Base-by-base conservation (phyloP, 129 eudicot genomes). In the Erigeron canadensis region DNA sequence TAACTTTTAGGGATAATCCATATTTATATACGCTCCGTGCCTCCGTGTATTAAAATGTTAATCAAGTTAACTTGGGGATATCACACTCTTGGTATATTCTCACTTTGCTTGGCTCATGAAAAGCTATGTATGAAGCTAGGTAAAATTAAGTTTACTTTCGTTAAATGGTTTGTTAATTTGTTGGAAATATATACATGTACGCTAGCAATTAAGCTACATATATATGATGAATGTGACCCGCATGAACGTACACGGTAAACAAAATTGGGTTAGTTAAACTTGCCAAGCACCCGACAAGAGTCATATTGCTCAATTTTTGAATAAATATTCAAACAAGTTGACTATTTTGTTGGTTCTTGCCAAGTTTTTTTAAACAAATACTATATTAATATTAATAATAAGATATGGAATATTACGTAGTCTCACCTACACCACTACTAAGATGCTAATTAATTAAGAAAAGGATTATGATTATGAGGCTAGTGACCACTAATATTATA, bases 341-440 rank as follows among this genome's bases (percentile, higher is more conserved):
- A 43, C 74, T 48, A 10, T 21, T 2, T 7, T 21, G 8, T 65
- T 48, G 6, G 39, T 76, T 46, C 16, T 34, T 67, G 43, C 47
- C 22, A 75, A n/a, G 58, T 21, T 40, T 74, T 53, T 54, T 16
- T 44, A 44, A 44, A 44, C 48, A 44, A 28, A 28, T 28, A 28
- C 3, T 28, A 28, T 28, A n/a, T n/a, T n/a, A n/a, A n/a, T n/a
- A n/a, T n/a, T n/a, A 28, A 28, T 28, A 64, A 51, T 41, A 44
- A 54, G 58, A 66, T 65, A 62, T 46, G 70, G 50, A 67, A 76
- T 67, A 61, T 56, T 67, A 45, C 45, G 45, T 21, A 28, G 67
- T 54, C 74, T 67, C 67, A 67, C 74, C 74, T 67, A 75, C 47
- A 75, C 77, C 69, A 72, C 66, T 56, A 75, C 50, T 39, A 53